Conservation (phyloP, 2,329 filamentous ascomycete genomes). For the Colletotrichum sp. region DNA sequence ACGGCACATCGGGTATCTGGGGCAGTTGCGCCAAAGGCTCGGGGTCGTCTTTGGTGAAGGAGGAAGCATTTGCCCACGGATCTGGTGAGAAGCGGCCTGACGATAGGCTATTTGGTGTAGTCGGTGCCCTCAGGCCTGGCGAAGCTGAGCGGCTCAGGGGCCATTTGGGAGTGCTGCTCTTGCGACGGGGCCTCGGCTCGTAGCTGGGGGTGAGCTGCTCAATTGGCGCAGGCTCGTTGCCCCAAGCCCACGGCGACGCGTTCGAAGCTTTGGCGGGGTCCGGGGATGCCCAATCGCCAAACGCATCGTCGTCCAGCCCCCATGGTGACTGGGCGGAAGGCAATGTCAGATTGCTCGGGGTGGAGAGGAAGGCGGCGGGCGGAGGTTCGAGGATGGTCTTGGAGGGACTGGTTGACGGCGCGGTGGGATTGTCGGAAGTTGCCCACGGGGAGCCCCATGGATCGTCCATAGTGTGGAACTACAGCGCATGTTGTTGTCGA, state of each 20-base stretch:
- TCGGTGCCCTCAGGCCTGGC: conserved; percentile 33
- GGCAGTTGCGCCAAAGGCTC: conserved; percentile 21
- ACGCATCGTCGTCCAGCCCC: conserved; percentile 40
- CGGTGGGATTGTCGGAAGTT: conserved; percentile 38
- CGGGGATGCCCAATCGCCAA: conserved; percentile 42
- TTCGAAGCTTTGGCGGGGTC: conserved; percentile 27
- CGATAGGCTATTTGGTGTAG: conserved; percentile 34
- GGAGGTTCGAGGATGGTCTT: conserved; percentile 44
- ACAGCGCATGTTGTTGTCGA: conserved; percentile 12
- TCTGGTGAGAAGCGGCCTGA: conserved; percentile 44
- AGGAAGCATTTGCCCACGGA: conserved; percentile 40
- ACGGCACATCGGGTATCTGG: conserved; percentile 21
- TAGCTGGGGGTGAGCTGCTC: conserved; percentile 33
- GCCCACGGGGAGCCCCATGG: conserved; percentile 68
- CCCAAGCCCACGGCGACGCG: conserved; percentile 17
- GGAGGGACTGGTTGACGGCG: conserved; percentile 29
- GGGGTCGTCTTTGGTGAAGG: conserved; percentile 24
- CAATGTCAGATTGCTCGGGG: conserved; percentile 25
- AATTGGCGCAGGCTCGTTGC: not conserved
- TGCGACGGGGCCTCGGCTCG: conserved; percentile 34
- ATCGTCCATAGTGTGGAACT: conserved; percentile 58
- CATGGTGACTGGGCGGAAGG: conserved; percentile 43
- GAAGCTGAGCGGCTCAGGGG: conserved; percentile 42
- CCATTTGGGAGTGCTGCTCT: conserved; percentile 44
- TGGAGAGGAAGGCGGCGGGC: conserved; percentile 46